Evolutionary conservation across 176 grass and related monocot genomes (phyloP), one percentile per base, ranked within the genome.

Genomic region (Oryza australiensis): DNA sequence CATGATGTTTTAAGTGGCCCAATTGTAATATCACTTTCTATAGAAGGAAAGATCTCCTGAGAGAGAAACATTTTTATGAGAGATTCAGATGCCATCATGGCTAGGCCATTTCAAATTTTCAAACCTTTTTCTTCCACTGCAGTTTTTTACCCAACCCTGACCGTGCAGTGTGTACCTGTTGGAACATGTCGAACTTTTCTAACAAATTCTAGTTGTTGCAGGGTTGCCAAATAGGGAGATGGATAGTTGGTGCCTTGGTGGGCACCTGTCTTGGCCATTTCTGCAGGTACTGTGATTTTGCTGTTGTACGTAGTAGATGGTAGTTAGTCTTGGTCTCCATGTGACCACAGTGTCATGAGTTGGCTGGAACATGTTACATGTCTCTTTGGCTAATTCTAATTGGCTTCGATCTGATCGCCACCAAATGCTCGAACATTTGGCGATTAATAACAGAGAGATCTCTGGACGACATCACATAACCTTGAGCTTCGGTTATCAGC

Each of bases 21-120:
- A 74, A 74, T 72, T 86, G 88, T 86, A 83, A 73, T 82, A 68
- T 60, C 82, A 86, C 74, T 83, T 90, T 83, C 22, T 90, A 90
- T 86, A 90, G 84, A 90, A 90, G 80, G 55, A 80, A 87, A 84
- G 9, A 67, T 69, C 23, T 53, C 78, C 35, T 62, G 73, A 81
- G 78, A 70, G 32, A 78, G n/a, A 86, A 1, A 88, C 28, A 64
- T 90, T 79, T 82, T 79, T 82, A 67, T 84, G 41, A 86, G 53
- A 82, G 67, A 49, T 68, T 63, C 28, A 35, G 49, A 77, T 40
- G 45, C n/a, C 34, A 42, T 62, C 34, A 42, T 62, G 82, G 34
- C 65, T 78, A 35, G 48, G 38, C 46, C 38, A 62, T 70, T 63
- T 10, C 37, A 49, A 73, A 26, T 73, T 6, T 32, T 23, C 49